Conservation (phyloP, 2,329 filamentous ascomycete species). For the Diplodia mutila region DNA sequence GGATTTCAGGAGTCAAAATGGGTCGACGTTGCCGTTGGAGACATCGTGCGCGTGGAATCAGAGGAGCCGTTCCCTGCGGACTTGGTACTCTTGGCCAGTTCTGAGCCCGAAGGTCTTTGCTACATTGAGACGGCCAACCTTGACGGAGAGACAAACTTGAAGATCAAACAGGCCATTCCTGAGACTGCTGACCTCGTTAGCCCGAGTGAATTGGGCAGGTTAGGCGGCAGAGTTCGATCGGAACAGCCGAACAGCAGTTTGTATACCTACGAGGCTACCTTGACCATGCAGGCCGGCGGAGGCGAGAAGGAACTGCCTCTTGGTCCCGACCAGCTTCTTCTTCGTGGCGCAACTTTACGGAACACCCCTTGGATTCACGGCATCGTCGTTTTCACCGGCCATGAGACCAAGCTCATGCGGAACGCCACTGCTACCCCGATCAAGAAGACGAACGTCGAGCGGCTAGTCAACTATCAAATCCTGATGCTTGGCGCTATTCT, state of each 20-base stretch:
- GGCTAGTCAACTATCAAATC: constrained; percentile 91
- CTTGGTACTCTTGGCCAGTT: constrained; percentile 87
- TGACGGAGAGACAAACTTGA: constrained; percentile 96
- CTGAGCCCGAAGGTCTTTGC: constrained; percentile 94
- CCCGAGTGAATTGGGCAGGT: constrained; percentile 78
- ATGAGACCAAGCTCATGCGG: constrained; percentile 98
- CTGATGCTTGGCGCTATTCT: constrained; percentile 86
- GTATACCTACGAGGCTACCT: constrained; percentile 95
- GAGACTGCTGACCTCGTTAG: constrained; percentile 90
- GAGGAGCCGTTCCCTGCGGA: constrained; percentile 96
- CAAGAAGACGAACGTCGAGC: constrained; percentile 95
- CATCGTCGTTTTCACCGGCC: constrained; percentile 93
- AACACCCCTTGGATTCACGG: constrained; percentile 98
- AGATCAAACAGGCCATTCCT: constrained; percentile 96
- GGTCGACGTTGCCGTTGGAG: constrained; percentile 91
- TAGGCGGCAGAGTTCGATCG: constrained; percentile 85
- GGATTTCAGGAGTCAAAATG: constrained; percentile 86
- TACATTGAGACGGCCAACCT: constrained; percentile 99
- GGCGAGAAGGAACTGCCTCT: constrained; percentile 91
- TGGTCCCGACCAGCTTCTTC: constrained; percentile 87
- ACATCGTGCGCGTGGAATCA: constrained; percentile 89
- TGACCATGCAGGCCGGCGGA: constrained; percentile 87
- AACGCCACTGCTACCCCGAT: constrained; percentile 97
- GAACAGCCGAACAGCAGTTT: constrained; percentile 98
- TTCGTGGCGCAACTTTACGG: constrained; percentile 88